Base-by-base conservation (phyloP, 192 early-diverging fungal species). In the Chytriomyces confervae region DNA sequence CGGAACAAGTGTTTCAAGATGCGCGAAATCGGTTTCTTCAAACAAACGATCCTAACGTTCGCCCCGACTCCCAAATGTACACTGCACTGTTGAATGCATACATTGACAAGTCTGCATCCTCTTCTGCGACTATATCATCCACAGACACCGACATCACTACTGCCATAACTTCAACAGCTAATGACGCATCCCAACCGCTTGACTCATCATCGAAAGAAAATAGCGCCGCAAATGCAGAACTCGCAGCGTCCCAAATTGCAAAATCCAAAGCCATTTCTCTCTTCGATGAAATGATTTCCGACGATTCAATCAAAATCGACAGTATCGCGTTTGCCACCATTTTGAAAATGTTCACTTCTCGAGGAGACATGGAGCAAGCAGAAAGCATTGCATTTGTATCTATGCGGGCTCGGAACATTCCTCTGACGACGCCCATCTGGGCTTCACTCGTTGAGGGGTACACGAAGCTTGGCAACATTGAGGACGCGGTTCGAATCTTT, bases 401-500 rank as follows among this genome's bases (percentile, higher is more conserved):
- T 0, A 53, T 76, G 77, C 50, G 62, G 18, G 60, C 63, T 43
- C 49, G 50, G 23, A 47, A 50, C 13, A 27, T 69, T 45, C 47
- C 72, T 16, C 36, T 79, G 18, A 73, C 80, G 29, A 13, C 23
- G 46, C 18, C 16, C 36, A 45, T 73, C 18, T 79, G 74, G 67
- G 47, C 66, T 9, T 20, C 74, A 0, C 57, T 84, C 20, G 66
- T 84, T 18, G 13, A 51, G 5, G 79, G 80, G 5, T 80, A 80
- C 65, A 60, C 79, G 6, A 62, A 65, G 23, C 65, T 47, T 27
- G 47, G 68, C 23, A 24, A 69, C 8, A 46, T 64, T 4, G 45
- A 47, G 16, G 84, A 85, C 27, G 84, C 80, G 18, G 57, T 71
- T 0, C 75, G 78, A 8, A 7, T 82, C 6, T 68, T 85, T 47